These are phyloP conservation scores for Entomortierella chlamydospora DNA, from an alignment of 192 early-diverging fungal species.

Conservation along the genomic window DNA sequence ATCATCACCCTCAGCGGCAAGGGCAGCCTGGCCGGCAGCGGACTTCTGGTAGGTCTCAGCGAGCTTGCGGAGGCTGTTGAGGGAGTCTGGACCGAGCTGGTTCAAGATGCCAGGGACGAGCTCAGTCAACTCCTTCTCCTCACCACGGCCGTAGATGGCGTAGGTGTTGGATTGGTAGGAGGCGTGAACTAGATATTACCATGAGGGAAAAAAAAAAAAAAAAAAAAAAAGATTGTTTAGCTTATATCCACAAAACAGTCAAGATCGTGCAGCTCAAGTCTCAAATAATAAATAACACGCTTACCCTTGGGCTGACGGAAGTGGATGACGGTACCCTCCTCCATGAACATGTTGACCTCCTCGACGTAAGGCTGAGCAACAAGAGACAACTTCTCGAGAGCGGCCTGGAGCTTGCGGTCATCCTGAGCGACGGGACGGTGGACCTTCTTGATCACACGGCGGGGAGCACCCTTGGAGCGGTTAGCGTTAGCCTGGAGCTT, in stretches of 20 bases:
- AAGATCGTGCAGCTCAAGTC: too few species aligned
- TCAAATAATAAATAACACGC: too few species aligned
- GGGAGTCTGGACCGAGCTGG: slow-evolving; percentile 91
- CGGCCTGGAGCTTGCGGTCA: slow-evolving; percentile 93
- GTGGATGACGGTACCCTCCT: slow-evolving; percentile 92
- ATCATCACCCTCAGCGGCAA: slow-evolving; percentile 75
- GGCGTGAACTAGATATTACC: slow-evolving; percentile 75
- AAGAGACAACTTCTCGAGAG: slow-evolving; percentile 92
- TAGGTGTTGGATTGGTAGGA: slow-evolving; percentile 93
- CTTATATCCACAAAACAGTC: too few species aligned
- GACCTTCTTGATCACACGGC: slow-evolving; percentile 91
- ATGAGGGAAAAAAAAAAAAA: neutral
- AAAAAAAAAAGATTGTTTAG: neutral
- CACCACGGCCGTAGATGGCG: slow-evolving; percentile 87
- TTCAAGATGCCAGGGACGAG: slow-evolving; percentile 82
- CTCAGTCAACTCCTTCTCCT: slow-evolving; percentile 89
- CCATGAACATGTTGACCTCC: slow-evolving; percentile 99
- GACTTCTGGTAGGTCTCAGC: slow-evolving; percentile 85
- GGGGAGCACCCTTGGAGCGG: slow-evolving; percentile 94
- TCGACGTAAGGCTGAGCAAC: slow-evolving; percentile 89
- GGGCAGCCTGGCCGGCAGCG: slow-evolving; percentile 63
- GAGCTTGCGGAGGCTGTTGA: slow-evolving; percentile 87
- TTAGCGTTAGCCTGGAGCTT: slow-evolving; percentile 93
- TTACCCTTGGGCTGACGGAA: slow-evolving; percentile 91
- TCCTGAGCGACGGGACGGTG: slow-evolving; percentile 73